Conservation (phyloP, 306 rosid species). For the Senna siamea region DNA sequence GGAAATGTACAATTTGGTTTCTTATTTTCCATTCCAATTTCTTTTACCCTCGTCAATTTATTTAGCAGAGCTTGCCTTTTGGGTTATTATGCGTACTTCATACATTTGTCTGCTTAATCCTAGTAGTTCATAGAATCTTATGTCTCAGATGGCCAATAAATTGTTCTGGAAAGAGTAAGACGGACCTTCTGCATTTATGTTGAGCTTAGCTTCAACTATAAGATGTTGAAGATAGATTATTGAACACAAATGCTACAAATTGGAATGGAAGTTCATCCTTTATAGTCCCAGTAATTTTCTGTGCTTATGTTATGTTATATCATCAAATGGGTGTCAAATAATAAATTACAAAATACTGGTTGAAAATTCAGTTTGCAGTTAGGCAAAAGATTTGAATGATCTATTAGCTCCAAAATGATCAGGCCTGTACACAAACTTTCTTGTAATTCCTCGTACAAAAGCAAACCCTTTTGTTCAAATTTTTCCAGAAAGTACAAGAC, state of each 20-base stretch:
- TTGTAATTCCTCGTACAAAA: background rate
- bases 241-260: background rate
- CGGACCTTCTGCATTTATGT: background rate
- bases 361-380: constrained; percentile 25
- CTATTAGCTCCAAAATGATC: background rate
- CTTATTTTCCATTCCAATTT: constrained; percentile 21
- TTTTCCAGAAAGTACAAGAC: background rate
- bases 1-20: constrained; percentile 33
- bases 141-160: constrained; percentile 20
- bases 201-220: constrained; percentile 3
- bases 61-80: background rate
- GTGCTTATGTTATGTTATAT: background rate
- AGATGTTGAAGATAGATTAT: background rate
- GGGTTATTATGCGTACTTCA: background rate
- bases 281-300: background rate
- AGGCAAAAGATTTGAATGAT: constrained; percentile 9
- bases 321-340: constrained; percentile 1
- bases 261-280: background rate
- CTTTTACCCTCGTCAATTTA: constrained; percentile 3
- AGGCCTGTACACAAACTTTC: background rate
- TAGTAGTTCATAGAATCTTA: constrained; percentile 4
- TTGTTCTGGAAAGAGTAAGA: background rate
- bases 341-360: background rate
- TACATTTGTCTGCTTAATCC: background rate
- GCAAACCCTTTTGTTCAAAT: background rate